Evolutionary conservation across 2,329 filamentous ascomycete species (phyloP).

Genomic region (Biscogniauxia sp.): DNA sequence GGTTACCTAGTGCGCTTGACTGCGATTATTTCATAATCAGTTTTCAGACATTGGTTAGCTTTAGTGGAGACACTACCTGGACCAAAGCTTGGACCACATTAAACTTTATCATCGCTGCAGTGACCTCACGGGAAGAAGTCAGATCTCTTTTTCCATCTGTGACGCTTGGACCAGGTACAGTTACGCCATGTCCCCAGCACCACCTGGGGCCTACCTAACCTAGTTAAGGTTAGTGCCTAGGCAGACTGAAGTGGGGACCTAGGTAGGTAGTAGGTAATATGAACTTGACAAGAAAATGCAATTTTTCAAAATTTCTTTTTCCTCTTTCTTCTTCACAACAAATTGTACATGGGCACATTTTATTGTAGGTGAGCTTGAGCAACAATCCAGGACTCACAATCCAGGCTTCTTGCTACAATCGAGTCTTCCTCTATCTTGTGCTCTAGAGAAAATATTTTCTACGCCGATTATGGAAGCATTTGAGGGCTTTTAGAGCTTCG

Average conservation of each 20-base stretch:
- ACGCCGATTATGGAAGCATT: conserved; percentile 73
- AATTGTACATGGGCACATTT: conserved; percentile 68
- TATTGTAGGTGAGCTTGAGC: conserved; percentile 71
- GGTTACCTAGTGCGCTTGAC: conserved; percentile 25
- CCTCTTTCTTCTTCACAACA: conserved; percentile 46
- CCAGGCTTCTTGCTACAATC: conserved; percentile 47
- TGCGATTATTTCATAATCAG: conserved; percentile 28
- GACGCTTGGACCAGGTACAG: not conserved
- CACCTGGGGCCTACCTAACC: too few relatives aligned
- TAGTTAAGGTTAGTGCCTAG: too few relatives aligned
- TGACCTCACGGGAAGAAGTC: too few relatives aligned
- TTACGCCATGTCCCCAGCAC: not conserved
- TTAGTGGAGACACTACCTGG: conserved; percentile 4
- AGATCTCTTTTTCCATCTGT: too few relatives aligned
- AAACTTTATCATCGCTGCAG: not conserved
- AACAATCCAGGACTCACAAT: conserved; percentile 34
- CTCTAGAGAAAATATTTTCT: conserved; percentile 53
- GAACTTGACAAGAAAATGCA: too few relatives aligned
- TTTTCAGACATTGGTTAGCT: conserved; percentile 19
- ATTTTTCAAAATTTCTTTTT: conserved; percentile 25
- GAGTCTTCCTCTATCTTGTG: conserved; percentile 73
- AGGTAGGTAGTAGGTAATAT: too few relatives aligned
- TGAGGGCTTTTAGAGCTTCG: conserved; percentile 53
- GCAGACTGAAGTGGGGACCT: too few relatives aligned
- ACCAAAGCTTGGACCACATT: conserved; percentile 9